Conservation (phyloP, 768 basidiomycete genomes). For the Clavaria fumosa region DNA sequence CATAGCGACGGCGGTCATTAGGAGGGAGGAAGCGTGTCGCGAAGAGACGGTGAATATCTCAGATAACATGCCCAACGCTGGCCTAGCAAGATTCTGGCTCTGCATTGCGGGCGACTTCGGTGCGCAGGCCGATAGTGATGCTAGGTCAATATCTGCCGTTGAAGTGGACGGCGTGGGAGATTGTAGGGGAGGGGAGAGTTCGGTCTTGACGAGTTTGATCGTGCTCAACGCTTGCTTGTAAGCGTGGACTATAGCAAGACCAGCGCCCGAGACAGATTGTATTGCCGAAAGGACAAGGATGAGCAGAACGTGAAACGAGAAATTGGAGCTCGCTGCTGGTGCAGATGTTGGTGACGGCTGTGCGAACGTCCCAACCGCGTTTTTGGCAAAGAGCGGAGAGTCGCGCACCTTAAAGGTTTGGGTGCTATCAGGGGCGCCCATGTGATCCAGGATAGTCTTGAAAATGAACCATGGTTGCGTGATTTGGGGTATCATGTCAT, state of each 20-base stretch:
- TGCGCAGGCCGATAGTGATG: conserved; percentile 15
- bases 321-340: conserved; percentile 18
- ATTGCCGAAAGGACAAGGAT: conserved; percentile 61
- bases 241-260: conserved; percentile 49
- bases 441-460: conserved; percentile 43
- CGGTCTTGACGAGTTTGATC: conserved; percentile 44
- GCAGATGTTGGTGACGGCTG: conserved; percentile 16
- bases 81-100: conserved; percentile 23
- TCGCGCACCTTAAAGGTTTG: conserved; percentile 15
- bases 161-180: conserved; percentile 7
- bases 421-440: conserved; percentile 31
- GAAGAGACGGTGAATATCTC: conserved; percentile 33
- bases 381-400: conserved; percentile 4
- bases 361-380: conserved; percentile 15
- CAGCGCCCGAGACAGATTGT: conserved; percentile 53
- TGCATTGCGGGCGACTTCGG: conserved; percentile 8
- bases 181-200: conserved; percentile 7
- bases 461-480: conserved; percentile 89
- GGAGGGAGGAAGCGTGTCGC: conserved; percentile 31
- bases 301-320: conserved; percentile 38
- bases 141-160: conserved; percentile 9
- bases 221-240: conserved; percentile 52
- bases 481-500: conserved; percentile 50
- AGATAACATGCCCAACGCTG: conserved; percentile 29
- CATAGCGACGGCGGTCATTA: conserved; percentile 32